These are phyloP conservation scores for Diaporthe amygdali DNA, from an alignment of 2,329 filamentous ascomycete genomes.

Conservation along the genomic window DNA sequence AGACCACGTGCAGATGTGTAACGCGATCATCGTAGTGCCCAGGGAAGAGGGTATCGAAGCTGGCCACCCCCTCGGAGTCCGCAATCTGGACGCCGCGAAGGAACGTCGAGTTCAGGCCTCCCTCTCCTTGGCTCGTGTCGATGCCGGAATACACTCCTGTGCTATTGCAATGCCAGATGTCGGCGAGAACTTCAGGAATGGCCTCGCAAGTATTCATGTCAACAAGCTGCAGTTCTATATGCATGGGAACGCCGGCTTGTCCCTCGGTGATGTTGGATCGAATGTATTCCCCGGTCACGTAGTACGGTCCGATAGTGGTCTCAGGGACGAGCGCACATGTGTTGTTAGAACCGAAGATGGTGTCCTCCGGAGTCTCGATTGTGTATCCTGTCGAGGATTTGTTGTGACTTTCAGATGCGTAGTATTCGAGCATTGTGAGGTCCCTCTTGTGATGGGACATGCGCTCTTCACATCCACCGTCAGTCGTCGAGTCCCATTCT, in stretches of 20 bases:
- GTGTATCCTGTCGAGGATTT: background rate
- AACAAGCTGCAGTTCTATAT: conserved; percentile 50
- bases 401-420: conserved; percentile 8
- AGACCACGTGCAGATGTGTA: conserved; percentile 49
- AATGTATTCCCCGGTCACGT: conserved; percentile 47
- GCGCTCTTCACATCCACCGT: background rate
- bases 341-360: conserved; percentile 15
- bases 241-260: conserved; percentile 44
- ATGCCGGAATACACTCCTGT: conserved; percentile 49
- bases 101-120: conserved; percentile 47
- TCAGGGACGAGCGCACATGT: conserved; percentile 35
- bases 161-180: conserved; percentile 53
- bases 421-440: background rate
- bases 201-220: conserved; percentile 50
- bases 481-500: background rate
- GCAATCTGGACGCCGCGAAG: conserved; percentile 53
- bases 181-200: conserved; percentile 42
- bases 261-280: conserved; percentile 46
- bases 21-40: conserved; percentile 47
- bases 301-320: conserved; percentile 49
- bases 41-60: conserved; percentile 53
- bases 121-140: conserved; percentile 32
- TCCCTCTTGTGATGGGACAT: conserved; percentile 16
- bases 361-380: background rate
- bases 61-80: conserved; percentile 51